Percentiles rank a stretch among this genome's conserved stretches.
Evolutionary conservation across 75 land plant species (phyloP).

Genomic region (Pinus tabuliformis): DNA sequence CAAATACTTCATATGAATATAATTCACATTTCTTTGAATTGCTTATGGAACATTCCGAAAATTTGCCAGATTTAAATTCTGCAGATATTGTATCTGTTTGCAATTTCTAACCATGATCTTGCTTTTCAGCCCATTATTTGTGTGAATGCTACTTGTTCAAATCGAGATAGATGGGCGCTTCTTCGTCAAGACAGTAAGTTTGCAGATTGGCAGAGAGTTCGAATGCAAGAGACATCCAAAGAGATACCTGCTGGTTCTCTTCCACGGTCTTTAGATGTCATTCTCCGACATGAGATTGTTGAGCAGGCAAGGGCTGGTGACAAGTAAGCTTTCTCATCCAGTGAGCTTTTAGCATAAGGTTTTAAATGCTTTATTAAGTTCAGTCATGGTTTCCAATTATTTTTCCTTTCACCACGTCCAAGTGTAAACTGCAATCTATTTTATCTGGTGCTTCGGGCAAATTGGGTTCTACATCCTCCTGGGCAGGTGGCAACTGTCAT

Average conservation of each 20-base stretch:
- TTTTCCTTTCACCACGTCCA: neutral
- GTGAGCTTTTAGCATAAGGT: neutral
- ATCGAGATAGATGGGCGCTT: conserved; percentile 77
- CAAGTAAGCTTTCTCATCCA: conserved; percentile 55
- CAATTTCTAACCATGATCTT: neutral
- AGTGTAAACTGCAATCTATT: neutral
- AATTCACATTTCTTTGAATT: too few species aligned
- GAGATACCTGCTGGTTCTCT: conserved; percentile 99
- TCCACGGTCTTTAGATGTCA: conserved; percentile 98
- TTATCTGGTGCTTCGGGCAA: neutral
- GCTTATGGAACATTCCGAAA: too few species aligned
- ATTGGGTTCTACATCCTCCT: neutral
- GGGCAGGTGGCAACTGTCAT: neutral
- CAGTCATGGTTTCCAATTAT: too few species aligned
- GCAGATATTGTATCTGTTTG: too few species aligned
- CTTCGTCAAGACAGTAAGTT: conserved; percentile 94
- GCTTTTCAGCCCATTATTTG: conserved; percentile 79
- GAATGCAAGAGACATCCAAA: conserved; percentile 96
- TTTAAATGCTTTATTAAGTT: neutral
- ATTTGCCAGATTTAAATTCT: too few species aligned
- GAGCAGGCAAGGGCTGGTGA: conserved; percentile 99
- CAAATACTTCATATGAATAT: too few species aligned
- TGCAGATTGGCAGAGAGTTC: conserved; percentile 97
- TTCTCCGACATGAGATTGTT: conserved; percentile 97
- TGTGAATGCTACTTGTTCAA: conserved; percentile 81